Conservation (phyloP, 352 stramenopile species). For the Phytophthora hybrid region DNA sequence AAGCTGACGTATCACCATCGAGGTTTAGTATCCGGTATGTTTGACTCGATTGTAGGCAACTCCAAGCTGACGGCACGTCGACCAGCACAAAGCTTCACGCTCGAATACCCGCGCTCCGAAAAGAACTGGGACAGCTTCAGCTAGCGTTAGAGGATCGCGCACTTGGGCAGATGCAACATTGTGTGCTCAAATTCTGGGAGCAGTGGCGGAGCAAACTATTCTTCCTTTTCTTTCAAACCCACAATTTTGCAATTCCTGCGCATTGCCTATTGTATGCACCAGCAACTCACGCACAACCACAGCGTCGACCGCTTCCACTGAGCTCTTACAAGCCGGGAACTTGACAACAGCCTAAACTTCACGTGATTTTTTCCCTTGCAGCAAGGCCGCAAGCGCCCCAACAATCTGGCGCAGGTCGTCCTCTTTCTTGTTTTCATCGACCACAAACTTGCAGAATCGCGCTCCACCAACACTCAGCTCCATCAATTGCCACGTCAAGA, state of each 20-base stretch:
- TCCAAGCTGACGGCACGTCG: slow-evolving; percentile 53
- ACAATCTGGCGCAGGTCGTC: too few relatives aligned
- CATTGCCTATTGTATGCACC: too few relatives aligned
- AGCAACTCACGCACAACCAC: too few relatives aligned
- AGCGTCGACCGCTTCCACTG: too few relatives aligned
- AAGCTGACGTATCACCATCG: slow-evolving; percentile 53
- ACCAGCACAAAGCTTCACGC: slow-evolving; percentile 26
- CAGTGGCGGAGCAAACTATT: too few relatives aligned
- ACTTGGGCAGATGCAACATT: too few relatives aligned
- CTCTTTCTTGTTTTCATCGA: slow-evolving; percentile 3
- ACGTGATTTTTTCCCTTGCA: slow-evolving; percentile 22
- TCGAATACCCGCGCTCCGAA: slow-evolving; percentile 58
- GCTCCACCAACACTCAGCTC: slow-evolving; percentile 15
- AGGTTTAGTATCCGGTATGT: slow-evolving; percentile 64
- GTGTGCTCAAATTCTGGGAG: too few relatives aligned
- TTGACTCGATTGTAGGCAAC: slow-evolving; percentile 61
- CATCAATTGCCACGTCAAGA: slow-evolving; percentile 36
- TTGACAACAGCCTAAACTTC: background rate
- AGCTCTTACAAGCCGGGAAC: too few relatives aligned
- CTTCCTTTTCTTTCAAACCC: too few relatives aligned
- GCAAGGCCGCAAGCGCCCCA: too few relatives aligned
- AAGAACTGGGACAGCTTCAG: slow-evolving; percentile 42
- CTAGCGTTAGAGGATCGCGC: background rate
- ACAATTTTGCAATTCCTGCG: too few relatives aligned
- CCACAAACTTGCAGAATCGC: slow-evolving; percentile 17